Conservation (phyloP, 192 early-diverging fungal genomes). For the Dimargaris xerosporica region DNA sequence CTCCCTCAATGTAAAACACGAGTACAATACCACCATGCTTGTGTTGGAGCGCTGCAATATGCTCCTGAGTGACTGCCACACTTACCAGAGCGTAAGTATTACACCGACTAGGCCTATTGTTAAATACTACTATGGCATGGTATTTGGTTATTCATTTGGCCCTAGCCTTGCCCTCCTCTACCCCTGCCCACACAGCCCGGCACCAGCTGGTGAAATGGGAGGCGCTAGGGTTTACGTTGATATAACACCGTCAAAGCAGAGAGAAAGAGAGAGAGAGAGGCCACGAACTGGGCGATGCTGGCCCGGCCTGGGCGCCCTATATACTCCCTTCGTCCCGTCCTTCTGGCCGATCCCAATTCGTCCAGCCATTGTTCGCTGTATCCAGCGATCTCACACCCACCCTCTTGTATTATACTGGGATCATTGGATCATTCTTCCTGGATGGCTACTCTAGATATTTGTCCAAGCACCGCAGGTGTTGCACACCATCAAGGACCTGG, state of each 20-base stretch:
- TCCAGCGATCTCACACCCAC: not conserved
- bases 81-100: not conserved
- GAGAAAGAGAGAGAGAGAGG: too few relatives aligned
- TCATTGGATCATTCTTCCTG: not conserved
- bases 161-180: too few relatives aligned
- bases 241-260: not conserved
- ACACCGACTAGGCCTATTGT: not conserved
- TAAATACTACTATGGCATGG: not conserved
- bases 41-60: not conserved
- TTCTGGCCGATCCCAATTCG: too few relatives aligned
- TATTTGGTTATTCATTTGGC: too few relatives aligned
- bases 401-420: not conserved
- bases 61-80: not conserved
- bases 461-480: not conserved
- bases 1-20: too few relatives aligned
- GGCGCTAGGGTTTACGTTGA: not conserved
- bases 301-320: too few relatives aligned
- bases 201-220: not conserved
- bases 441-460: not conserved
- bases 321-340: too few relatives aligned
- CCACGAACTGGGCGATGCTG: too few relatives aligned
- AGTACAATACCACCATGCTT: not conserved
- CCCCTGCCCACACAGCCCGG: not conserved
- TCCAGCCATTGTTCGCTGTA: too few relatives aligned
- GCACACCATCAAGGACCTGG: not conserved